phyloP scores from a whole-genome alignment of 2,329 filamentous ascomycete genomes.

The Fusarium scirpi region DNA sequence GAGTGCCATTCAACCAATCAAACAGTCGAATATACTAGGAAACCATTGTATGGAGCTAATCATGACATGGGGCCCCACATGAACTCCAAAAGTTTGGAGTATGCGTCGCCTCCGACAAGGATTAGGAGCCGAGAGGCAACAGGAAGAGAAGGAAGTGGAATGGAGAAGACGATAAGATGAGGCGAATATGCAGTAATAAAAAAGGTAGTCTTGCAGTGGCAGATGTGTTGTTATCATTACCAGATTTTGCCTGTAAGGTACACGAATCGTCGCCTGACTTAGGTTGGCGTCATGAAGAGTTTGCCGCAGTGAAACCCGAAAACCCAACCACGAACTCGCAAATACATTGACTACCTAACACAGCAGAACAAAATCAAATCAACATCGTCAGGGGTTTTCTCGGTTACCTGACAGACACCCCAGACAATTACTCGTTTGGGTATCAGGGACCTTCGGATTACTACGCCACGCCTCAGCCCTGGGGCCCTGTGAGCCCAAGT shows the following conservation, averaged over 20 bases:
- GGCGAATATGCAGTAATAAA: slow-evolving; percentile 1
- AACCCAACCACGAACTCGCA: slow-evolving; percentile 14
- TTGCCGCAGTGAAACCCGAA: slow-evolving; percentile 29
- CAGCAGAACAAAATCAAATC: neutral
- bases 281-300: slow-evolving; percentile 18
- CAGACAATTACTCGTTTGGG: slow-evolving; percentile 10
- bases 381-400: slow-evolving; percentile 6
- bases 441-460: slow-evolving; percentile 9
- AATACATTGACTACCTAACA: neutral
- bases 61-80: slow-evolving; percentile 32
- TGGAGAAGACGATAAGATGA: slow-evolving; percentile 2
- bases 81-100: slow-evolving; percentile 17
- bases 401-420: slow-evolving; percentile 16
- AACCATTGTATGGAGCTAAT: slow-evolving; percentile 14
- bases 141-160: slow-evolving; percentile 26
- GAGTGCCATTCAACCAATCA: neutral
- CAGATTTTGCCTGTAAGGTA: slow-evolving; percentile 20
- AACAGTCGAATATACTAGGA: neutral
- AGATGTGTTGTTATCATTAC: slow-evolving; percentile 1
- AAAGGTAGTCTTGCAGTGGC: neutral
- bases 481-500: slow-evolving; percentile 30
- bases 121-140: slow-evolving; percentile 11
- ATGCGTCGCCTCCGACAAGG: slow-evolving; percentile 9
- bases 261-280: neutral
- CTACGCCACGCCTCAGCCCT: slow-evolving; percentile 37